These are phyloP conservation scores for Actinomucor elegans DNA, from an alignment of 371 early-diverging fungal genomes.

Conservation along the genomic window DNA sequence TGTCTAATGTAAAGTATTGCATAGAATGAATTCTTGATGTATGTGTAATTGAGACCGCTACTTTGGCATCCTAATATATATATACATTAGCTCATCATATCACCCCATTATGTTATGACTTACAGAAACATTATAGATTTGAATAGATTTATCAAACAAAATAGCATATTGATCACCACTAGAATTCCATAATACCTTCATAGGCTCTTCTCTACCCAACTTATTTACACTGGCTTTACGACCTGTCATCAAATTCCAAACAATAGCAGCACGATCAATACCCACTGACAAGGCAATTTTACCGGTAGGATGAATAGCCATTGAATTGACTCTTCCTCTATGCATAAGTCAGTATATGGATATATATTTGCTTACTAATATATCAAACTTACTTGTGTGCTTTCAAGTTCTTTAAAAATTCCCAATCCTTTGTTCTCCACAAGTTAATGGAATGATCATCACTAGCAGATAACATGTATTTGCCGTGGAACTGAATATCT, in stretches of 20 bases:
- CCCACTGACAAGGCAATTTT: conserved; percentile 86
- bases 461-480: conserved; percentile 86
- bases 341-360: not conserved
- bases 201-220: conserved; percentile 57
- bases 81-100: too few relatives aligned
- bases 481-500: conserved; percentile 75
- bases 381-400: conserved; percentile 78
- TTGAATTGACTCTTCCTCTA: conserved; percentile 64
- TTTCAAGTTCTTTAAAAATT: conserved; percentile 82
- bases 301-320: conserved; percentile 93
- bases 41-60: conserved; percentile 48
- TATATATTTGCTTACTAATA: not conserved
- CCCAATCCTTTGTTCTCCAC: conserved; percentile 96
- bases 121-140: conserved; percentile 69
- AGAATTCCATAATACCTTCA: conserved; percentile 76
- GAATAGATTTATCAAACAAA: conserved; percentile 68
- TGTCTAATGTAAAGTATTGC: conserved; percentile 42
- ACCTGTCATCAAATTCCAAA: conserved; percentile 92
- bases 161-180: conserved; percentile 78
- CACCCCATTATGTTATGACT: too few relatives aligned
- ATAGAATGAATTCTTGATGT: conserved; percentile 51
- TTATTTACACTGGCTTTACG: conserved; percentile 73
- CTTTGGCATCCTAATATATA: conserved; percentile 58
- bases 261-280: conserved; percentile 75
- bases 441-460: conserved; percentile 89